Base-by-base conservation (phyloP, 1,139 yeast genomes). In the Magnusiomyces paraingens region DNA sequence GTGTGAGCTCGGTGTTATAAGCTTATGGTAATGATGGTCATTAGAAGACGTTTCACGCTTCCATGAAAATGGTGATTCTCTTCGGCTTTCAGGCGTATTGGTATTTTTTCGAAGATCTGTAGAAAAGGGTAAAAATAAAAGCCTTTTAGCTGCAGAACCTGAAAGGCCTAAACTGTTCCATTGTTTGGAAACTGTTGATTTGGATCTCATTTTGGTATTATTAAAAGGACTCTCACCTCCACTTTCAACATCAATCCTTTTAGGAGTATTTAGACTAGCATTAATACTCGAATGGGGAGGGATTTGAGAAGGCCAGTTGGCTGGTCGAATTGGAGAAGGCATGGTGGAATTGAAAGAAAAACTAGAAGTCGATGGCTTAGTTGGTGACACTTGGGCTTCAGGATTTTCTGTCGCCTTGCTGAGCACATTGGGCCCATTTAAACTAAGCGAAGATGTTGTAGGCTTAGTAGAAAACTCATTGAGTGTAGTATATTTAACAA, bases 101-200 rank as follows among this genome's bases (percentile, higher is more conserved):
- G 32, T 26, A 26, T 8, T 15, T 26, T 47, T 32, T 12, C 50
- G 35, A 18, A 36, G 47, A 14, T 53, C 56, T 11, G 53, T 47
- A 20, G 53, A 50, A 47, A 53, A 51, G 2, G 56, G 53, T 2
- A 53, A 53, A 1, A 53, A 45, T 3, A 53, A 47, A 1, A 53
- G 43, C n/a, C 56, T 40, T 21, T 53, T 53, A 10, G 55, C 55
- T 18, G 51, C 36, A 12, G 52, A 46, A 1, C 48, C 18, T 20
- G 40, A 45, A 15, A 51, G 29, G 26, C 47, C 50, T 12, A 52
- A 17, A 12, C 46, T 41, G 20, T 21, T 48, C 56, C 56, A 53
- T 43, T 53, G 56, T 22, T 53, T 53, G 1, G 56, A 50, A 40
- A 53, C 56, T 11, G 56, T 53, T 11, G 53, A 50, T 29, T 51